Conservation (phyloP, 768 basidiomycete species). For the Zangia roseola region DNA sequence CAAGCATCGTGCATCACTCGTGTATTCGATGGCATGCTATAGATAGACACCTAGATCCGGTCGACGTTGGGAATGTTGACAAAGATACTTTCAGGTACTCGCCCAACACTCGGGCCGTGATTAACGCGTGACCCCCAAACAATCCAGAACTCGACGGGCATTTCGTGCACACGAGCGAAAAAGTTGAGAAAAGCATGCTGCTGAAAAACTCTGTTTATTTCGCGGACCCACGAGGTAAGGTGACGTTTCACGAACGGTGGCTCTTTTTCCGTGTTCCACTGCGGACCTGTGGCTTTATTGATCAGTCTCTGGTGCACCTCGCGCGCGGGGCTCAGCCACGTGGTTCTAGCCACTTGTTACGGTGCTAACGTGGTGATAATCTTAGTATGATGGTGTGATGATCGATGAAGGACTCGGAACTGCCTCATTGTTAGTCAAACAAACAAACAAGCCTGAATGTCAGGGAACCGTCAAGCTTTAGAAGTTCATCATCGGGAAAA, state of each 20-base stretch:
- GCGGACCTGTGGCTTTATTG: too few species aligned
- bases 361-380: constrained; percentile 1
- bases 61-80: background rate
- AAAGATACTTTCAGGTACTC: background rate
- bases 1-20: too few species aligned
- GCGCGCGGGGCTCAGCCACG: background rate
- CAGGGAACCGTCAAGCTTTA: background rate
- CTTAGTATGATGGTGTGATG: background rate
- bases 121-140: too few species aligned
- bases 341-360: background rate
- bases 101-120: too few species aligned
- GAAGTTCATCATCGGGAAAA: background rate
- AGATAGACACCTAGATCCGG: background rate
- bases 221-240: background rate
- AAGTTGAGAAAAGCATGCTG: background rate
- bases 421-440: background rate
- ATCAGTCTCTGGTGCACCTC: background rate
- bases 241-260: background rate
- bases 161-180: background rate
- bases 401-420: constrained; percentile 5
- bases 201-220: background rate
- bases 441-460: background rate
- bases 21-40: background rate
- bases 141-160: background rate
- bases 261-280: too few species aligned